Percentiles rank a stretch among this genome's conserved stretches.
phyloP scores from a whole-genome alignment of 208 protist genomes.

The Crithidia acanthocephali region DNA sequence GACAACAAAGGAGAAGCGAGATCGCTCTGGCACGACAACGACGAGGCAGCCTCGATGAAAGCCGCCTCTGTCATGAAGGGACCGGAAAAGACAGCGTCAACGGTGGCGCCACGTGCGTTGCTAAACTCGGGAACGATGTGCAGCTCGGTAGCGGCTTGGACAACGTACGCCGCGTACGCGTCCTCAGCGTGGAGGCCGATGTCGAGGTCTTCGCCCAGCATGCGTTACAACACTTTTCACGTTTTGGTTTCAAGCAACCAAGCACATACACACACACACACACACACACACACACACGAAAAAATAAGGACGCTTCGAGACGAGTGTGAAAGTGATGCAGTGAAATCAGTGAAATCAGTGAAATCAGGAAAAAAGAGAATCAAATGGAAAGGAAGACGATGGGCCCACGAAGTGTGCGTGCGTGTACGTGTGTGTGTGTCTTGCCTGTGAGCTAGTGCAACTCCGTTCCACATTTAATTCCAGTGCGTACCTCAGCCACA shows the following conservation, averaged over 20 bases:
- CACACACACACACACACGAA: too few relatives aligned
- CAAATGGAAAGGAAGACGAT: background rate
- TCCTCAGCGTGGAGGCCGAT: constrained; percentile 57
- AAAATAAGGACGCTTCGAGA: too few relatives aligned
- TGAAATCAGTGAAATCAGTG: too few relatives aligned
- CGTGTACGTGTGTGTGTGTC: too few relatives aligned
- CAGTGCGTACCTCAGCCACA: too few relatives aligned
- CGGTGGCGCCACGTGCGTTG: constrained; percentile 41
- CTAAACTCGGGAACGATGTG: constrained; percentile 35
- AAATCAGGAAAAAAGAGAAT: background rate
- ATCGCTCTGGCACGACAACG: background rate
- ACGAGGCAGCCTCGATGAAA: constrained; percentile 1
- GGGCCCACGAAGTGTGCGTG: too few relatives aligned
- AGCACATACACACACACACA: too few relatives aligned
- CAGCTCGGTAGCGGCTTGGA: constrained; percentile 26
- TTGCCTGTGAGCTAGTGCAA: too few relatives aligned
- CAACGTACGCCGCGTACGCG: constrained; percentile 40
- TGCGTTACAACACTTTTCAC: background rate
- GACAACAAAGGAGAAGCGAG: background rate
- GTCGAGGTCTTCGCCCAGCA: constrained; percentile 34
- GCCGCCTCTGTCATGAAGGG: constrained; percentile 17
- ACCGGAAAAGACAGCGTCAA: constrained; percentile 48
- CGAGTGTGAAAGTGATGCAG: too few relatives aligned
- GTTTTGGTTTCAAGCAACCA: too few relatives aligned
- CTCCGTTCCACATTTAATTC: too few relatives aligned